Evolutionary conservation across 148 eudicot species (phyloP).

Genomic region (Silene latifolia): DNA sequence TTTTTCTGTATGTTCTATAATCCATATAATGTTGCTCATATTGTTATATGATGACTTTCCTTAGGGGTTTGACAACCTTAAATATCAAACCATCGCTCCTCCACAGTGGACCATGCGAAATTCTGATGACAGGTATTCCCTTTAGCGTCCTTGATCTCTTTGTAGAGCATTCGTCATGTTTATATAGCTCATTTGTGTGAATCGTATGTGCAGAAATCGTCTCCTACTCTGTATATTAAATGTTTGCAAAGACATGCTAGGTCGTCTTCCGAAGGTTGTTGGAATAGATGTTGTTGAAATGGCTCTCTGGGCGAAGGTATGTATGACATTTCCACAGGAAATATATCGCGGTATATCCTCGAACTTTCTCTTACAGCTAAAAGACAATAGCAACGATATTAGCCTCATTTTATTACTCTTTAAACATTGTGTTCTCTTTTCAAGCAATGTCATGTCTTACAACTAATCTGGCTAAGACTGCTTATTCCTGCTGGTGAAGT

Average conservation of each 20-base stretch:
- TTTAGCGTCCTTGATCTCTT: neutral
- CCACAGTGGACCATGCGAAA: conserved; percentile 99
- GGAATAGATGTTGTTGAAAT: conserved; percentile 98
- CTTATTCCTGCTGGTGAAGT: too few relatives aligned
- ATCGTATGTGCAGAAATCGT: conserved; percentile 61
- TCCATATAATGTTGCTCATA: neutral
- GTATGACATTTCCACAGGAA: conserved; percentile 4
- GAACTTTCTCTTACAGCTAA: neutral
- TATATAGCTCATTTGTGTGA: conserved; percentile 8
- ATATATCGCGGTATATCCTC: neutral
- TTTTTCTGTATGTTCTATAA: neutral
- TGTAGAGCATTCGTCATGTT: neutral
- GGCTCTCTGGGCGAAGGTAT: conserved; percentile 99
- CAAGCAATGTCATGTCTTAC: too few relatives aligned
- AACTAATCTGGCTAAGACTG: too few relatives aligned
- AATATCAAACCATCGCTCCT: conserved; percentile 86
- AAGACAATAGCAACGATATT: neutral
- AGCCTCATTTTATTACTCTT: neutral
- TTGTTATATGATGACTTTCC: neutral
- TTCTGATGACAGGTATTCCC: conserved; percentile 79
- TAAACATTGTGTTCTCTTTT: neutral
- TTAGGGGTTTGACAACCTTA: conserved; percentile 95
- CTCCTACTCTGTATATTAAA: conserved; percentile 70
- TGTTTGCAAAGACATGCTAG: conserved; percentile 75
- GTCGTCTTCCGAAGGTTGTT: conserved; percentile 88